A percentile compares a stretch with the other conserved stretches of the same genome.
Conservation (phyloP, 1,284 basidiomycete genomes). For the Trichosporon coremiiforme region DNA sequence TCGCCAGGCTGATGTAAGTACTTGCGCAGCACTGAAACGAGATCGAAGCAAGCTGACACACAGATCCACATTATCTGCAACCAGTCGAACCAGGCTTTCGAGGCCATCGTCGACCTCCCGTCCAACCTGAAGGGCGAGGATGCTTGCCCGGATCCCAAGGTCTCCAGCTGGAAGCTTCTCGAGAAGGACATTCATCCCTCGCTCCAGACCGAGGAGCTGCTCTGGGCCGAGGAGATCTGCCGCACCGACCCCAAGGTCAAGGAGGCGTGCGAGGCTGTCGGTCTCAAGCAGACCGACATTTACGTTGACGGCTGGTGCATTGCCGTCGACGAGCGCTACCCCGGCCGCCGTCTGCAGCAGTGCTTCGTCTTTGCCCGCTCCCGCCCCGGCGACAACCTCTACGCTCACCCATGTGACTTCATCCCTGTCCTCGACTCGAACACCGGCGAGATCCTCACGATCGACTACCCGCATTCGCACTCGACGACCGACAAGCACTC, state of each 20-base stretch:
- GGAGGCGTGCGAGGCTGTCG: slow-evolving; percentile 55
- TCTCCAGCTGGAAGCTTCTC: slow-evolving; percentile 50
- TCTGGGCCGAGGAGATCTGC: slow-evolving; percentile 57
- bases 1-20: slow-evolving; percentile 52
- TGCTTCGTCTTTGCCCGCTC: slow-evolving; percentile 57
- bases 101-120: slow-evolving; percentile 51
- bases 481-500: slow-evolving; percentile 31
- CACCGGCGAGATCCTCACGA: slow-evolving; percentile 54
- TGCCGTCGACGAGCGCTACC: slow-evolving; percentile 58
- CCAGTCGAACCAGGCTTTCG: slow-evolving; percentile 53
- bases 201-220: slow-evolving; percentile 59
- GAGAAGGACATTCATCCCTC: slow-evolving; percentile 56
- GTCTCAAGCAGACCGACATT: slow-evolving; percentile 52
- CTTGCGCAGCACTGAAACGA: not conserved
- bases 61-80: slow-evolving; percentile 56
- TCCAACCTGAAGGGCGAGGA: slow-evolving; percentile 43
- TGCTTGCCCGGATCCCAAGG: slow-evolving; percentile 35
- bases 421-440: slow-evolving; percentile 50
- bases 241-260: slow-evolving; percentile 54
- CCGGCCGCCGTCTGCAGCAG: slow-evolving; percentile 52
- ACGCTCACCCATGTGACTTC: slow-evolving; percentile 59
- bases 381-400: slow-evolving; percentile 55
- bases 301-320: slow-evolving; percentile 59
- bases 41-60: not conserved
- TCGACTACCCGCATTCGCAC: slow-evolving; percentile 53